Evolutionary conservation across 495 filamentous ascomycete genomes (phyloP).

Genomic region (Hypoxylon lenormandii): DNA sequence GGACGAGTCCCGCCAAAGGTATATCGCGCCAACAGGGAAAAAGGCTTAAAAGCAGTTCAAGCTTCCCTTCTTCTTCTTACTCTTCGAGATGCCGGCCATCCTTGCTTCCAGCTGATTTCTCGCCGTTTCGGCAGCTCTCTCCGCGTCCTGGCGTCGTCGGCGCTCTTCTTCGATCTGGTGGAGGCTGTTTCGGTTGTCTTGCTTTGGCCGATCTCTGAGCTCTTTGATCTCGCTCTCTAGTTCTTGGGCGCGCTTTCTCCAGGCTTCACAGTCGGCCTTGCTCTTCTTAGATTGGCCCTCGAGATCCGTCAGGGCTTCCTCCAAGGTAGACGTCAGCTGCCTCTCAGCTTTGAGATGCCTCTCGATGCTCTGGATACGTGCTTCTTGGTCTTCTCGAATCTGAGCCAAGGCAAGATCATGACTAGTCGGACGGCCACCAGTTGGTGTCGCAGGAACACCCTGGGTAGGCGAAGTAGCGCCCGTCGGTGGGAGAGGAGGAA

Average conservation of each 20-base stretch:
- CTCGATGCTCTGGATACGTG: constrained; percentile 93
- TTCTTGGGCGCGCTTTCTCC: constrained; percentile 82
- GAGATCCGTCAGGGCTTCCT: constrained; percentile 93
- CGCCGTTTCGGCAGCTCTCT: too few species aligned
- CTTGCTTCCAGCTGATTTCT: constrained; percentile 63
- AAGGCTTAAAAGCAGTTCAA: constrained; percentile 89
- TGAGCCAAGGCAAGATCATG: constrained; percentile 82
- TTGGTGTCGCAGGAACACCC: constrained; percentile 60
- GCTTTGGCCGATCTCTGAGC: constrained; percentile 62
- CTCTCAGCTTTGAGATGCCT: constrained; percentile 97
- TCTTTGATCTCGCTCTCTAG: constrained; percentile 82
- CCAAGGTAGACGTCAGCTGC: constrained; percentile 90
- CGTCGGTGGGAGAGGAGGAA: constrained; percentile 82
- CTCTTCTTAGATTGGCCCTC: constrained; percentile 86
- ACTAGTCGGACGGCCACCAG: constrained; percentile 74
- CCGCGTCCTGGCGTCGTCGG: constrained; percentile 84
- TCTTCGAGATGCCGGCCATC: constrained; percentile 74
- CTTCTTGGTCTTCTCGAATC: constrained; percentile 91
- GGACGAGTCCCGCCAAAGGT: constrained; percentile 8
- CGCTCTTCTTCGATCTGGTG: constrained; percentile 95
- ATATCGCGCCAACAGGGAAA: constrained; percentile 7
- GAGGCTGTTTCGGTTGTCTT: constrained; percentile 75
- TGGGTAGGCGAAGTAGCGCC: constrained; percentile 56
- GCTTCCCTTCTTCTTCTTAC: constrained; percentile 86
- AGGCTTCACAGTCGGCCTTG: constrained; percentile 87